A percentile compares a stretch with the other conserved stretches of the same genome.
Evolutionary conservation across 2,329 filamentous ascomycete genomes (phyloP).

Genomic region (Exophiala dermatitidis): DNA sequence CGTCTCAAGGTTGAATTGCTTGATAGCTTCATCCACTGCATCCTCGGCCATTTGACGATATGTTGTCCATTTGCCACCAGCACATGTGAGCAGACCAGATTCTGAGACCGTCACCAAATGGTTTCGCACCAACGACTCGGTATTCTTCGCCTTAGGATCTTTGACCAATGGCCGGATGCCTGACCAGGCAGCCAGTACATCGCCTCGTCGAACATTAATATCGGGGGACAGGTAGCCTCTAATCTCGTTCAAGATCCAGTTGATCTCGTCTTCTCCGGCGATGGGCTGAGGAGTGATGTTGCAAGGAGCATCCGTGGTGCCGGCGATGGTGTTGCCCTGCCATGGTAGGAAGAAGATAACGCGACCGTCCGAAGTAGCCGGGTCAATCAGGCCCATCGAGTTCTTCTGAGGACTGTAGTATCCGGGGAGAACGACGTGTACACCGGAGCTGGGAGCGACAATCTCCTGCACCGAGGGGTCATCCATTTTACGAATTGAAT

Average conservation of each 20-base stretch:
- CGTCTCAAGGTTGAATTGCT: slow-evolving; percentile 23
- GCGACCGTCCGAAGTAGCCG: slow-evolving; percentile 75
- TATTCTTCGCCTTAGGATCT: slow-evolving; percentile 77
- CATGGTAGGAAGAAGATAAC: slow-evolving; percentile 91
- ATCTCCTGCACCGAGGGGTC: slow-evolving; percentile 66
- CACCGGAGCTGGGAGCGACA: slow-evolving; percentile 75
- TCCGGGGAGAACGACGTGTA: slow-evolving; percentile 78
- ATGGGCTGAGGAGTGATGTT: slow-evolving; percentile 65
- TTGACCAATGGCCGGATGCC: slow-evolving; percentile 80
- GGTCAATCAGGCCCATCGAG: slow-evolving; percentile 83
- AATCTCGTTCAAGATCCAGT: slow-evolving; percentile 81
- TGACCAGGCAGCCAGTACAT: slow-evolving; percentile 86
- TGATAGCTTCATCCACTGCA: slow-evolving; percentile 61
- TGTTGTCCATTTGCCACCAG: slow-evolving; percentile 87
- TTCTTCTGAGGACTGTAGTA: slow-evolving; percentile 66
- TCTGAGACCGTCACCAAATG: slow-evolving; percentile 74
- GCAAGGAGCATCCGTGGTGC: slow-evolving; percentile 75
- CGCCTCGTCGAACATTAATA: slow-evolving; percentile 74
- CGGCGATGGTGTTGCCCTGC: slow-evolving; percentile 88
- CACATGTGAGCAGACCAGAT: slow-evolving; percentile 74
- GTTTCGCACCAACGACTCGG: slow-evolving; percentile 79
- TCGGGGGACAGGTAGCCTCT: slow-evolving; percentile 74
- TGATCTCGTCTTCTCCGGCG: slow-evolving; percentile 74
- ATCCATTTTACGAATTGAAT: slow-evolving; percentile 79
- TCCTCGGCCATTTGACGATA: slow-evolving; percentile 92